phyloP scores from a whole-genome alignment of 495 filamentous ascomycete species.

The Recurvomyces mirabilis region DNA sequence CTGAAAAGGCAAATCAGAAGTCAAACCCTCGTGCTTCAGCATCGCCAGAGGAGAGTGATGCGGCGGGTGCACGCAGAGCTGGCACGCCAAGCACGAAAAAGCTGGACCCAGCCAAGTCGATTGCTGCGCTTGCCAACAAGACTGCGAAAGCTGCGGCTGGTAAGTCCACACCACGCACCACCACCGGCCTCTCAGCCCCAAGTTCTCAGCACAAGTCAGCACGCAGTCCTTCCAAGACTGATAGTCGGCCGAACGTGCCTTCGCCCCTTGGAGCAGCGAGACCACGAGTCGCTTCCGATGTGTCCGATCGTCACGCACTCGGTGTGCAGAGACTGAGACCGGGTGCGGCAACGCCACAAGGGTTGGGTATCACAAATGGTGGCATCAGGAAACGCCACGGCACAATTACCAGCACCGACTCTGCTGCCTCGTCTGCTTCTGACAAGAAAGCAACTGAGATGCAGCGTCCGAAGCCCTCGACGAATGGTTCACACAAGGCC shows the following conservation, averaged over 20 bases:
- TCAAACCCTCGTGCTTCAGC: too few species aligned
- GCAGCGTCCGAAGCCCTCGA: conserved; percentile 1
- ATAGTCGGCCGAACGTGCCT: conserved; percentile 19
- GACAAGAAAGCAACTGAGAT: conserved; percentile 5
- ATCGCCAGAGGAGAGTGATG: too few species aligned
- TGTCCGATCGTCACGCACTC: conserved; percentile 9
- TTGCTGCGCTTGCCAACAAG: conserved; percentile 6
- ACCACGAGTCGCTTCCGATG: conserved; percentile 21
- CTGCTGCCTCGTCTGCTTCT: not conserved
- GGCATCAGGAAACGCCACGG: conserved; percentile 9
- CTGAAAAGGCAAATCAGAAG: conserved; percentile 8
- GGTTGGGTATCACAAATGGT: conserved; percentile 15
- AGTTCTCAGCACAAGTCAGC: conserved; percentile 14
- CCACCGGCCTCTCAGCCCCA: conserved; percentile 15
- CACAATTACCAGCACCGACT: conserved; percentile 12
- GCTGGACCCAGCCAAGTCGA: conserved; percentile 12
- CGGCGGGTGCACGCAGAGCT: too few species aligned
- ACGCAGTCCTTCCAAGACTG: conserved; percentile 17
- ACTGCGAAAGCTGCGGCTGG: conserved; percentile 6
- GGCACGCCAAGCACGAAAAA: conserved; percentile 9
- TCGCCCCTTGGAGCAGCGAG: conserved; percentile 21
- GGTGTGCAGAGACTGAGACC: conserved; percentile 6
- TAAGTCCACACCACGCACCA: conserved; percentile 11
- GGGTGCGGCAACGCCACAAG: conserved; percentile 10
- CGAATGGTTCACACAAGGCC: conserved; percentile 6